Evolutionary conservation across 2,329 filamentous ascomycete genomes (phyloP).

Genomic region (Venturia asperata): DNA sequence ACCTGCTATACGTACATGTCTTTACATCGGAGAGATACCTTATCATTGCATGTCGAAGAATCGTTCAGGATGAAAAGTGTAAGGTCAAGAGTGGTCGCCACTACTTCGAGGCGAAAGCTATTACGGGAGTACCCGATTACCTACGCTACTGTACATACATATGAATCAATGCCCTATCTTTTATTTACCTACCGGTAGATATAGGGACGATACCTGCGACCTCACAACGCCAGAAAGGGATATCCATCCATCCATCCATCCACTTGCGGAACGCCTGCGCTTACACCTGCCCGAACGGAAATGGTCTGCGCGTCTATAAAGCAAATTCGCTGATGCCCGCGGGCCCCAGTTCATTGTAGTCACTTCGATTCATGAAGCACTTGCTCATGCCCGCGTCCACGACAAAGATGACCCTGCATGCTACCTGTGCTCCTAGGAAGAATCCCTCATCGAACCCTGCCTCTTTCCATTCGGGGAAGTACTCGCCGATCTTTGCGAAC

Average conservation of each 20-base stretch:
- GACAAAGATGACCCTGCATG: slow-evolving; percentile 67
- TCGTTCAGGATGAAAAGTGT: too few species aligned
- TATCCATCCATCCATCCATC: slow-evolving; percentile 3
- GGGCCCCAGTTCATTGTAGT: slow-evolving; percentile 62
- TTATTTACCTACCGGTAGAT: too few species aligned
- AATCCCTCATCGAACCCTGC: slow-evolving; percentile 68
- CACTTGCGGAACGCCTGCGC: background rate
- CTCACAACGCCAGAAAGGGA: background rate
- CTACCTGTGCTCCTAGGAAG: slow-evolving; percentile 83
- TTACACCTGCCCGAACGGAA: background rate
- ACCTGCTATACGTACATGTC: too few species aligned
- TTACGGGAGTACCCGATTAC: too few species aligned
- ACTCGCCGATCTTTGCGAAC: slow-evolving; percentile 67
- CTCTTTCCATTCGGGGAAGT: slow-evolving; percentile 85
- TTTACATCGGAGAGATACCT: too few species aligned
- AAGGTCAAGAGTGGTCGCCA: too few species aligned
- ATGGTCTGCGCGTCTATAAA: background rate
- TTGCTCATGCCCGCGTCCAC: slow-evolving; percentile 60
- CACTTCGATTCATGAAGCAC: slow-evolving; percentile 60
- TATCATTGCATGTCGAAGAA: too few species aligned
- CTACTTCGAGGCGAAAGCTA: too few species aligned
- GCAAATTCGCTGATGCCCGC: slow-evolving; percentile 53
- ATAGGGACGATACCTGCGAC: background rate
- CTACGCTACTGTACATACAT: too few species aligned
- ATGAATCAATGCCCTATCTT: background rate